Base-by-base conservation (phyloP, 2,329 filamentous ascomycete species). In the Aspergillus jensenii region DNA sequence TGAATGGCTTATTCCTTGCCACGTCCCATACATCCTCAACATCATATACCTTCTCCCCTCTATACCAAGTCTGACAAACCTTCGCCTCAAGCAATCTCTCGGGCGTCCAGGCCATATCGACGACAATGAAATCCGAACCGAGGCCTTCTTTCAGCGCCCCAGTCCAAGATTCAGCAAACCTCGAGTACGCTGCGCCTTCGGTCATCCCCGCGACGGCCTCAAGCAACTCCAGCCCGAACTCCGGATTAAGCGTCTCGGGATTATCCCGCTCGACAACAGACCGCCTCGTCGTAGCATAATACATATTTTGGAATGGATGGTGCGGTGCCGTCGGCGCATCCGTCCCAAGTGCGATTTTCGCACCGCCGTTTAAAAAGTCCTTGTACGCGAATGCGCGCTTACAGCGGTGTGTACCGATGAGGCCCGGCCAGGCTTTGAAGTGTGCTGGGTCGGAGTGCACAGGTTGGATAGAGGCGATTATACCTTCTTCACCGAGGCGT, bases 301-400 rank as follows among this genome's bases (percentile, higher is more conserved):
- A 81, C 44, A 82, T 53, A 60, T 82, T 82, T 8, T 68, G 67
- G 43, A 81, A 62, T 23, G 78, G 75, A 14, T 69, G 64, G 61
- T 80, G 75, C 1, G 75, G 76, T 8, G 80, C 79, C 1, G 80
- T 82, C 2, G 79, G 80, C 1, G 78, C 72, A 62, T 82, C 80
- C 2, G 77, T 78, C 0, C 80, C 80, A 47, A 82, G 74, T 0
- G 78, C 78, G 4, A 82, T 59, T 1, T 59, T 57, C 0, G 78
- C 79, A 0, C 76, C 76, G n/a, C 72, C 69, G 21, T 76, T 74
- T 6, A 68, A 53, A 61, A 82, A 81, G 8, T 82, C 80, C 7
- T 70, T 71, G 63, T 82, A 82, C 8, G 79, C 79, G 65, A 82
- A 82, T 0, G 79, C 79, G 9, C 80, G 73, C 48, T 73, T 71